Conservation (phyloP, 441 rosid species). For the Geranium incanum region DNA sequence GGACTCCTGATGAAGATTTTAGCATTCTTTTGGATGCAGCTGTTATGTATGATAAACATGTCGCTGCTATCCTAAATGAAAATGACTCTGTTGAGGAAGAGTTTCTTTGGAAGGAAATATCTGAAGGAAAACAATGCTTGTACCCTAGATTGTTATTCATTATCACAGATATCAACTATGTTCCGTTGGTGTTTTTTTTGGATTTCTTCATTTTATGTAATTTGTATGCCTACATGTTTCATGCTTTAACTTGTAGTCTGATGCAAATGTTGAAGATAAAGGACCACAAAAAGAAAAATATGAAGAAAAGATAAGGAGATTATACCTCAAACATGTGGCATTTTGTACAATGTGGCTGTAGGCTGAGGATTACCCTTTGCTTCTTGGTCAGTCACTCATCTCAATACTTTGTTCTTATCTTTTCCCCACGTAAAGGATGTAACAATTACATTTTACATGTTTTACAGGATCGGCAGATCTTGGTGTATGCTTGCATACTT, state of each 20-base stretch:
- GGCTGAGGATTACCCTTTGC: slow-evolving; percentile 92
- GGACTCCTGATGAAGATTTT: slow-evolving; percentile 99
- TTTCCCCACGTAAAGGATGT: background rate
- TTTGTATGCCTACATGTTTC: background rate
- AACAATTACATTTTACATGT: background rate
- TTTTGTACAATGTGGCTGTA: slow-evolving; percentile 96
- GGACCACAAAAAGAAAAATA: slow-evolving; percentile 90
- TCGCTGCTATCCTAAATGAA: slow-evolving; percentile 69
- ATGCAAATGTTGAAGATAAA: slow-evolving; percentile 49
- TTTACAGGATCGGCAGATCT: slow-evolving; percentile 79
- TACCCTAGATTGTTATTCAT: slow-evolving; percentile 77
- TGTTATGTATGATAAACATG: slow-evolving; percentile 91
- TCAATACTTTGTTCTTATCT: background rate
- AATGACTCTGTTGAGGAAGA: slow-evolving; percentile 43
- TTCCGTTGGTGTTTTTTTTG: slow-evolving; percentile 1
- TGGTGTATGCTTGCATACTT: slow-evolving; percentile 95
- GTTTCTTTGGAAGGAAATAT: slow-evolving; percentile 41
- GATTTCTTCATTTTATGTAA: background rate
- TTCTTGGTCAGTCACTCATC: slow-evolving; percentile 44
- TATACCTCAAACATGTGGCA: slow-evolving; percentile 80
- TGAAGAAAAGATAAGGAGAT: slow-evolving; percentile 68
- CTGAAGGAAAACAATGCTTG: slow-evolving; percentile 38
- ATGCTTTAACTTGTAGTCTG: slow-evolving; percentile 13
- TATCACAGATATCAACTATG: slow-evolving; percentile 60
- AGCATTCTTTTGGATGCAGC: slow-evolving; percentile 92